Base-by-base conservation (phyloP, 1,139 yeast species). In the Lodderomyces metapsilosis region DNA sequence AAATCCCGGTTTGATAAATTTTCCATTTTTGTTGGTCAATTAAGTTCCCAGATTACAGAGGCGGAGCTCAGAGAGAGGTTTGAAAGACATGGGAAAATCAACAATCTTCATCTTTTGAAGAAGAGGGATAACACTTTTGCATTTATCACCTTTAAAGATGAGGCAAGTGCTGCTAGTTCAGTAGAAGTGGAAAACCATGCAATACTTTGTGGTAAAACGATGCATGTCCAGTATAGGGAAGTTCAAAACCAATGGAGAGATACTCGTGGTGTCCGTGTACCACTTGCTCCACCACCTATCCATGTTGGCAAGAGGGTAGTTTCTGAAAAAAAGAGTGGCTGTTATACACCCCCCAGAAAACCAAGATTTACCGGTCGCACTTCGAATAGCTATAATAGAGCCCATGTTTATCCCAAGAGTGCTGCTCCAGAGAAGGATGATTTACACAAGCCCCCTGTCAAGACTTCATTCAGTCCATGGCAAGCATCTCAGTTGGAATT, bases 161-260 rank as follows among this genome's bases (percentile, higher is more conserved):
- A 84, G 53, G 73, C 76, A n/a, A 79, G 89, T 33, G 92, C 95
- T 3, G 91, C 92, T 1, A 74, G 85, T 33, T 92, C 95, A 1
- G 86, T 86, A 41, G 92, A 84, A 56, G 72, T 80, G 44, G 95
- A 87, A 57, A 87, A 88, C 55, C 95, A 87, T 61, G 74, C 94
- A 1, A 76, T 82, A 61, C 79, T 88, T 53, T 66, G 78, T 53
- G 81, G 78, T 41, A 82, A 77, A 59, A 84, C 92, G 4, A 84
- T 88, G 71, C 92, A 85, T 62, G 95, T 88, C 35, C 94, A 85
- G 59, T 87, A 84, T 56, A 76, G 86, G 45, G 94, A 85, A 58
- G 62, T 78, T 48, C 78, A 78, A 49, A 38, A 34, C 2, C 37
- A 39, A 9, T 21, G 27, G 16, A 25, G 33, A 18, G 23, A 21